phyloP scores from a whole-genome alignment of 371 early-diverging fungal species.

The Syncephalis plumigaleata region DNA sequence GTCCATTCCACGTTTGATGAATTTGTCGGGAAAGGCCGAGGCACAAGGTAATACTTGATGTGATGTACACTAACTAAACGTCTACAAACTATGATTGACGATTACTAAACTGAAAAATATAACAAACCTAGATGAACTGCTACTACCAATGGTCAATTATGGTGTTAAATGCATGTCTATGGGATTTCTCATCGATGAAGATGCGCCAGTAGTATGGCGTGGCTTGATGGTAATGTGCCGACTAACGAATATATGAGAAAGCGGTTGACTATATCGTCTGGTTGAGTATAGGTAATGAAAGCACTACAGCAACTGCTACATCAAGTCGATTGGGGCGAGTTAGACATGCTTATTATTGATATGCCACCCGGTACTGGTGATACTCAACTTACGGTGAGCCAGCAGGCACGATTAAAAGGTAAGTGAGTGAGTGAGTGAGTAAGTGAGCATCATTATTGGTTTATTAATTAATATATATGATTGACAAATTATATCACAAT shows the following conservation, averaged over 20 bases:
- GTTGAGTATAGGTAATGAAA: constrained; percentile 55
- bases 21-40: constrained; percentile 54
- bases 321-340: constrained; percentile 62
- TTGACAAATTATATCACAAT: background rate
- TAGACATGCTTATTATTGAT: constrained; percentile 73
- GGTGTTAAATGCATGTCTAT: constrained; percentile 84
- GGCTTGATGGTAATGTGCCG: constrained; percentile 56
- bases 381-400: constrained; percentile 67
- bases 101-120: background rate
- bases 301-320: constrained; percentile 73
- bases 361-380: constrained; percentile 92
- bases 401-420: constrained; percentile 60
- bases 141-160: constrained; percentile 59
- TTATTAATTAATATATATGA: background rate
- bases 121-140: constrained; percentile 20
- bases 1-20: constrained; percentile 72
- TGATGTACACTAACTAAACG: no score
- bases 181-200: constrained; percentile 67
- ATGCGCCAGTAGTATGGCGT: constrained; percentile 75
- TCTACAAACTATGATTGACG: background rate
- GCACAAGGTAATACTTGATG: constrained; percentile 21
- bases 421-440: background rate
- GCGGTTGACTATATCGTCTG: constrained; percentile 2
- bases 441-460: background rate
- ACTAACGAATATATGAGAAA: background rate